These are phyloP conservation scores for Corniculantispora saksenae DNA, from an alignment of 2,329 filamentous ascomycete species.

Conservation along the genomic window DNA sequence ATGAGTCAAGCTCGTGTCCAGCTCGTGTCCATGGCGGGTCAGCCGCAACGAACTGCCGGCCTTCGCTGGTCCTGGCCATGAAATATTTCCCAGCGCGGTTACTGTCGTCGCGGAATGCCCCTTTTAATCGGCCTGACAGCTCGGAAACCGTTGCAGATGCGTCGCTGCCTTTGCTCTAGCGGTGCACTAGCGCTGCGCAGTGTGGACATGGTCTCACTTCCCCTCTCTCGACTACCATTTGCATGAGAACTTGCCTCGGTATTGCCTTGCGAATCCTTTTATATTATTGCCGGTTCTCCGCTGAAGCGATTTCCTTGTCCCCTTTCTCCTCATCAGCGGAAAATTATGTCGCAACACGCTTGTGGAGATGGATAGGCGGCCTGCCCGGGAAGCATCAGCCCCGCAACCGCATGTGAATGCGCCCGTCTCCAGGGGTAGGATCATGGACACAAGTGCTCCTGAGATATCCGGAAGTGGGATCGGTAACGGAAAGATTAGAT, in stretches of 20 bases:
- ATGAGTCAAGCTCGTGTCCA: background rate
- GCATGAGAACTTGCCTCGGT: background rate
- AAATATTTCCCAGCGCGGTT: background rate
- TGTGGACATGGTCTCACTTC: background rate
- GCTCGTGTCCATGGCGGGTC: background rate
- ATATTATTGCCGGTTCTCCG: background rate
- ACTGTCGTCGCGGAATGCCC: background rate
- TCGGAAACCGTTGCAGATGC: slow-evolving; percentile 4
- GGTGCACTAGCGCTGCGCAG: background rate
- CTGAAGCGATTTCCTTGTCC: background rate
- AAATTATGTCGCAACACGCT: background rate
- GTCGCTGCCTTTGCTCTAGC: background rate
- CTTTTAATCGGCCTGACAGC: background rate
- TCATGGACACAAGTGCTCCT: too few relatives aligned
- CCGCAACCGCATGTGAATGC: background rate
- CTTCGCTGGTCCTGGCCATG: background rate
- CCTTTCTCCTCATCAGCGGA: background rate
- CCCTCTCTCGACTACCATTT: background rate
- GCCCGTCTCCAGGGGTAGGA: background rate
- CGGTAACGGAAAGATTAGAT: too few relatives aligned
- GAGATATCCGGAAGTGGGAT: too few relatives aligned
- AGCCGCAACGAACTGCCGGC: slow-evolving; percentile 3
- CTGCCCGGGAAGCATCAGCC: background rate
- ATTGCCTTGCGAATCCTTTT: background rate
- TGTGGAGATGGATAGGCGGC: too few relatives aligned